These are phyloP conservation scores for Phytopythium kandeliae DNA, from an alignment of 352 stramenopile species.

Conservation along the genomic window DNA sequence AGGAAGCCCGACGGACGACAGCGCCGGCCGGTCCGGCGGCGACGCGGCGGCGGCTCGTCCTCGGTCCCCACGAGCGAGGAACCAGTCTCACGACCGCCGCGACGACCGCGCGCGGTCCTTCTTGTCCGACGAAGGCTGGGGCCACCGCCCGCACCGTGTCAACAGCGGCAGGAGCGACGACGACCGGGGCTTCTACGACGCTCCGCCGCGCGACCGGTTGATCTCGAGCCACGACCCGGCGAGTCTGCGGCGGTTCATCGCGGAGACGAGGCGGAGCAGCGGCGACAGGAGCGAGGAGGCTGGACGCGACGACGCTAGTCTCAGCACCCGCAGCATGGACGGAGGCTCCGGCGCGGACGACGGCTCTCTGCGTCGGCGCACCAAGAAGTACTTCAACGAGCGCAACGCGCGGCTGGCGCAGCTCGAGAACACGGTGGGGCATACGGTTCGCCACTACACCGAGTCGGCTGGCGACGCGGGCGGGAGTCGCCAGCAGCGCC, in stretches of 20 bases:
- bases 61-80: background rate
- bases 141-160: constrained; percentile 1
- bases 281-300: background rate
- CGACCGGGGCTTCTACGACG: background rate
- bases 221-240: constrained; percentile 8
- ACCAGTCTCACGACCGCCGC: background rate
- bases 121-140: constrained; percentile 1
- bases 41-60: background rate
- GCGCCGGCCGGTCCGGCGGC: no score
- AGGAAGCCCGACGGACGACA: background rate
- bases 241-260: constrained; percentile 3
- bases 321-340: constrained; percentile 4
- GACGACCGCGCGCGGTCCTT: background rate
- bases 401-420: constrained; percentile 20
- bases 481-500: no score
- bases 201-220: background rate
- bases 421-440: constrained; percentile 9
- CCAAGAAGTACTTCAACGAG: constrained; percentile 20
- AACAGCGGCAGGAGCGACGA: background rate
- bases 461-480: background rate
- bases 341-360: constrained; percentile 4
- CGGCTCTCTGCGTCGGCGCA: constrained; percentile 12
- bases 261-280: constrained; percentile 1
- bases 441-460: background rate
- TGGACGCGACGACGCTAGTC: background rate